Evolutionary conservation across 2,329 filamentous ascomycete species (phyloP).

Genomic region (Laburnicola sp.): DNA sequence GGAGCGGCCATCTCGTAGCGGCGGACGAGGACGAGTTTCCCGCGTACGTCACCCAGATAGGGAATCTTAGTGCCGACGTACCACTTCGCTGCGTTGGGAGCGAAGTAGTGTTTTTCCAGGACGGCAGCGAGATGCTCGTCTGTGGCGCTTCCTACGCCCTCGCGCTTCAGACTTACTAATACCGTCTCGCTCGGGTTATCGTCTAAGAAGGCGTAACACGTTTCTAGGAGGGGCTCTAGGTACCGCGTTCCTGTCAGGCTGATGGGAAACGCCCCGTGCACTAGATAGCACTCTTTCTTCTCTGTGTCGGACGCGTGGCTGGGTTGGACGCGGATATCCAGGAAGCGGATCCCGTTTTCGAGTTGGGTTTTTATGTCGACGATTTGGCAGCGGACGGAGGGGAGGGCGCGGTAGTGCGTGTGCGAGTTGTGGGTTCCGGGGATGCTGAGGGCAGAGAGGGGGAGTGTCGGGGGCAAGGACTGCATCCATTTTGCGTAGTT

Average conservation of each 20-base stretch:
- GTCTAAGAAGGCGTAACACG: constrained; percentile 74
- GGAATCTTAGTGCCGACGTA: constrained; percentile 76
- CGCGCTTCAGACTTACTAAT: constrained; percentile 86
- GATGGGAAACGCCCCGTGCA: constrained; percentile 89
- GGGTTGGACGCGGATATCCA: constrained; percentile 83
- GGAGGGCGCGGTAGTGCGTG: constrained; percentile 79
- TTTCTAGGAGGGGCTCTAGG: constrained; percentile 71
- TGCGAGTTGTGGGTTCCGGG: constrained; percentile 96
- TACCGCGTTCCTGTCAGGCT: constrained; percentile 79
- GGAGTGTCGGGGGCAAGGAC: constrained; percentile 69
- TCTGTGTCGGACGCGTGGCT: constrained; percentile 59
- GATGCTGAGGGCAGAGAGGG: constrained; percentile 80
- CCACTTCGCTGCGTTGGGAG: constrained; percentile 66
- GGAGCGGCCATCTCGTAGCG: constrained; percentile 70
- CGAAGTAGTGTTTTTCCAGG: constrained; percentile 70
- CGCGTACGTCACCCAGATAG: constrained; percentile 74
- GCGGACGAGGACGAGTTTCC: constrained; percentile 81
- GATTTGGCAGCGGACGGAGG: constrained; percentile 90
- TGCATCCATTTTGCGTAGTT: constrained; percentile 83
- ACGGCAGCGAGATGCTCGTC: constrained; percentile 78
- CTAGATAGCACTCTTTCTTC: constrained; percentile 73
- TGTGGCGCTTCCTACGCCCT: constrained; percentile 78
- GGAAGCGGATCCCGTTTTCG: constrained; percentile 86
- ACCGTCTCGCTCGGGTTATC: constrained; percentile 79
- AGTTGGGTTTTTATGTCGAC: constrained; percentile 78